Percentiles rank a stretch among this genome's conserved stretches.
phyloP scores from a whole-genome alignment of 805 yeast genomes.

The Zygosaccharomyces bisporus region DNA sequence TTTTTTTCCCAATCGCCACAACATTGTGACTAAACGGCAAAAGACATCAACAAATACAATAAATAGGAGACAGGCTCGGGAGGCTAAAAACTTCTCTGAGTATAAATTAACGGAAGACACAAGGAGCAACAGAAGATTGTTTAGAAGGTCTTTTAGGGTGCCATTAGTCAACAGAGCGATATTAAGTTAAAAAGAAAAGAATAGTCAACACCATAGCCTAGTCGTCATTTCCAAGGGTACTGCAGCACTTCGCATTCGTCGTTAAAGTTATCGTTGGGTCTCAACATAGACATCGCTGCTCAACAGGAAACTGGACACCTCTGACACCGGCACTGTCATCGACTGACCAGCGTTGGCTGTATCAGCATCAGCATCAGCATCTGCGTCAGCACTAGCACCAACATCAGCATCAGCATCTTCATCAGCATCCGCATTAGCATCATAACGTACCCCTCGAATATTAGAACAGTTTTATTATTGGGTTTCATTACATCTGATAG shows the following conservation, averaged over 20 bases:
- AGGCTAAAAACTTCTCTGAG: neutral
- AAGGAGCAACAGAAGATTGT: neutral
- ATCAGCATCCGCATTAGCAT: constrained; percentile 3
- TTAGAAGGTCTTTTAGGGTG: neutral
- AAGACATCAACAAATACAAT: neutral
- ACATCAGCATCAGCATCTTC: constrained; percentile 1
- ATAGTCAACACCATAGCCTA: neutral
- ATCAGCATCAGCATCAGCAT: neutral
- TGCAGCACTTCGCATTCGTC: neutral
- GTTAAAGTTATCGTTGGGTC: constrained; percentile 1
- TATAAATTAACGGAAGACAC: neutral
- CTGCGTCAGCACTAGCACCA: neutral
- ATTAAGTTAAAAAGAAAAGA: neutral
- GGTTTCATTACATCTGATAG: neutral
- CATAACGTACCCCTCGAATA: neutral
- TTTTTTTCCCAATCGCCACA: neutral
- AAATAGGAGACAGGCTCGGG: neutral
- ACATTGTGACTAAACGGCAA: neutral
- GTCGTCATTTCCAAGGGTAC: neutral
- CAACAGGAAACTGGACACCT: constrained; percentile 2
- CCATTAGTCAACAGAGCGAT: neutral
- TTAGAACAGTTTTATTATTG: neutral
- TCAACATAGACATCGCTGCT: constrained; percentile 2
- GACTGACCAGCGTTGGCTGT: constrained; percentile 7
- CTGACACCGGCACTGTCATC: constrained; percentile 6